Conservation (phyloP, 805 yeast genomes). For the Teunomyces kruisii region DNA sequence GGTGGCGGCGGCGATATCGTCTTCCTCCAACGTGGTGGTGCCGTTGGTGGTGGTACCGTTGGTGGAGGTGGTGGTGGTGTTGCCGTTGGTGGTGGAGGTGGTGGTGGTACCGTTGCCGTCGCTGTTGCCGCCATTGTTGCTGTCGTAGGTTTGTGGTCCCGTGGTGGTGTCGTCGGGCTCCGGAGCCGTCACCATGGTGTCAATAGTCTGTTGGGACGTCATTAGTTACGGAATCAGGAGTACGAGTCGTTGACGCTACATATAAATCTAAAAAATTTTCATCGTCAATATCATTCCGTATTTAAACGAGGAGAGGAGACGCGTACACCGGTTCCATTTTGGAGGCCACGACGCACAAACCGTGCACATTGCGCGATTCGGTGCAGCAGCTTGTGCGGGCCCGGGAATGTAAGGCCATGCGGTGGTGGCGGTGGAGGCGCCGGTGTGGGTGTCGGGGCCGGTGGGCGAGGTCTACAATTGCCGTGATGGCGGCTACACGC, state of each 20-base stretch:
- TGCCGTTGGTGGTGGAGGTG: neutral
- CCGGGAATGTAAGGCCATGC: no score
- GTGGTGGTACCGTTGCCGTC: neutral
- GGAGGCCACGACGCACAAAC: neutral
- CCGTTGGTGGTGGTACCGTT: neutral
- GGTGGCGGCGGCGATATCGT: neutral
- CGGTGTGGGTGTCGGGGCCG: no score
- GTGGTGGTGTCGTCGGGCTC: neutral
- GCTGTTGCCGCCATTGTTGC: no score
- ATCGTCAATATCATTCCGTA: conserved; percentile 3
- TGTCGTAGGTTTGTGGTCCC: no score
- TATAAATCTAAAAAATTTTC: conserved; percentile 4
- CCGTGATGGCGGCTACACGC: no score
- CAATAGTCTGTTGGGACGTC: neutral
- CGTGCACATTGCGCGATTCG: no score
- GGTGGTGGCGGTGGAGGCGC: no score
- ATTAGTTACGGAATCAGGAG: neutral
- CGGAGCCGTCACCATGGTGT: conserved; percentile 1
- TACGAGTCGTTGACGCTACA: neutral
- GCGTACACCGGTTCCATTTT: neutral
- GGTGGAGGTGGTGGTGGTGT: neutral
- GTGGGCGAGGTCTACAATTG: no score
- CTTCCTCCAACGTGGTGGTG: neutral
- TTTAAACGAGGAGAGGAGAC: neutral
- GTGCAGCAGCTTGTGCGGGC: no score